Evolutionary conservation across 208 protist species (phyloP), one percentile per base, ranked within the genome.

Genomic region (Strigomonas oncopelti): DNA sequence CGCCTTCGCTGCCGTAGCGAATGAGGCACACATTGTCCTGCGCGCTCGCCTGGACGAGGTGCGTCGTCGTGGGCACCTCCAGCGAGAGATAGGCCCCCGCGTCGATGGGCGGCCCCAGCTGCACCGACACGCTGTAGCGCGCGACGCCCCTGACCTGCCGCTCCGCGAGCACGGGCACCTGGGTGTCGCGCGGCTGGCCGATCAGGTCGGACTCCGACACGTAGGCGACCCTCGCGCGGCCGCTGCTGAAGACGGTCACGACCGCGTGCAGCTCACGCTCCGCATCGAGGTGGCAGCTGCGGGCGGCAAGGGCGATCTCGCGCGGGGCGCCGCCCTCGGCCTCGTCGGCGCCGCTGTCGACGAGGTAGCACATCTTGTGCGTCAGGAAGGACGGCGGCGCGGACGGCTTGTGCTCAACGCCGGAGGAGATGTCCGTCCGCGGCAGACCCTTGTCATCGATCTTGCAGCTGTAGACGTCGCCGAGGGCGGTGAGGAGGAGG

Each of bases 171-270:
- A 16, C 61, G 61, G 20, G 32, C 36, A 32, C 61, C 25, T 20
- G 42, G 7, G 34, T 64, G 3, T 56, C 18, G 38, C 55, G 29
- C 66, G 71, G 52, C 75, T 72, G 57, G 28, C 80, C 85, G 59
- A 95, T 63, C 24, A 95, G 77, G 58, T 93, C 81, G 0, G 85
- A 76, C 69, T 92, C 80, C 34, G 73, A 73, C 25, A 93, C 79
- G 69, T 67, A 84, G 58, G 67, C 64, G 0, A 88, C 87, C 16
- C 63, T 54, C 36, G 92, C 60, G 16, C 65, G 46, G 3, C 90
- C 90, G 38, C 68, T 81, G 51, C 61, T 77, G 53, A 75, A 86
- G 57, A 74, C 62, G 14, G 85, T 75, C 59, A 85, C 75, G 22
- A 93, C 69, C 51, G 80, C 82, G 67, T 86, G 77, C 24, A 79